Evolutionary conservation across 371 early-diverging fungal genomes (phyloP).

Genomic region (Chytridium lagenaria): DNA sequence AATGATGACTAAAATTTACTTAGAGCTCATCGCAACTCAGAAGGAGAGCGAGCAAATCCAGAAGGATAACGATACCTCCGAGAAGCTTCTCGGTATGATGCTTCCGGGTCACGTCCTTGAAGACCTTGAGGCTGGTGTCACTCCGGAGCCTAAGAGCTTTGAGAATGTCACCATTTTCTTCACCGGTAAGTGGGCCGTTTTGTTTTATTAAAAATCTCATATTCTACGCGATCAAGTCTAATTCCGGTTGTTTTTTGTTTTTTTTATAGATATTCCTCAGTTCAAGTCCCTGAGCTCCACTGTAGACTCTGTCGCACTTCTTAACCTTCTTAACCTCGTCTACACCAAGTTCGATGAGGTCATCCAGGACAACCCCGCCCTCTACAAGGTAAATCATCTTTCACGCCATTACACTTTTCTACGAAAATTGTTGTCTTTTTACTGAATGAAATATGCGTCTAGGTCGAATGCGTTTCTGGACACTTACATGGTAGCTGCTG

Average conservation of each 20-base stretch:
- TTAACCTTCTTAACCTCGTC: slow-evolving; percentile 47
- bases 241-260: no score
- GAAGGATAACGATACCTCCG: slow-evolving; percentile 39
- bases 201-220: no score
- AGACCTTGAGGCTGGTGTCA: slow-evolving; percentile 39
- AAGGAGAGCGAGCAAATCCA: slow-evolving; percentile 23
- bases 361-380: slow-evolving; percentile 33
- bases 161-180: slow-evolving; percentile 45
- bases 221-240: no score
- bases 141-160: slow-evolving; percentile 39
- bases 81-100: slow-evolving; percentile 45
- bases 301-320: slow-evolving; percentile 38
- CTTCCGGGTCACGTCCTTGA: slow-evolving; percentile 50
- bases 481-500: slow-evolving; percentile 41
- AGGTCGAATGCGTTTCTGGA: slow-evolving; percentile 40
- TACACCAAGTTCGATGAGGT: slow-evolving; percentile 51
- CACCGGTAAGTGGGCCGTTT: slow-evolving; percentile 39
- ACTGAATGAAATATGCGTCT: no score
- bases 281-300: slow-evolving; percentile 44
- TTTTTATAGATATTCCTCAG: slow-evolving; percentile 42
- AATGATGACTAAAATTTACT: not conserved
- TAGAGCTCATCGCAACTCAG: slow-evolving; percentile 32
- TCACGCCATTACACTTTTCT: no score
- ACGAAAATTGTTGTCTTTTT: no score
- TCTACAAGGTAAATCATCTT: no score